These are phyloP conservation scores for Phylloporus arenicola DNA, from an alignment of 768 basidiomycete genomes.

Conservation along the genomic window DNA sequence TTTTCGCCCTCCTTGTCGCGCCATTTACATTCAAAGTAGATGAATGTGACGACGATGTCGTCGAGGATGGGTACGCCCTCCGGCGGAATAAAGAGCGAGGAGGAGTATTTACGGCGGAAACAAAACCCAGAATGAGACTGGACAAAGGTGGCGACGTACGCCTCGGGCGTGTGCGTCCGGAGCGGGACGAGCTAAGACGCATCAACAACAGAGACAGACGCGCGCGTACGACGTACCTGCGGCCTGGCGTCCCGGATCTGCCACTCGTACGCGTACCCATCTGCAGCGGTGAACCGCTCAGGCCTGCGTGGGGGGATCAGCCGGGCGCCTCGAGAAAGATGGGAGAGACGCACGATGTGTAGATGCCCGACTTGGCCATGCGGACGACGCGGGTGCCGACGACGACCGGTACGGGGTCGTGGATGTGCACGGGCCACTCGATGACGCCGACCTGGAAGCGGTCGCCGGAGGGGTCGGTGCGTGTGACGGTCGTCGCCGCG, in stretches of 20 bases:
- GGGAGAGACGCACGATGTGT: constrained; percentile 15
- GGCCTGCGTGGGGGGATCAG: constrained; percentile 9
- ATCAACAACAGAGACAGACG: not conserved
- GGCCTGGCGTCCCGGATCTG: constrained; percentile 20
- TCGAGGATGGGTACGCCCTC: constrained; percentile 29
- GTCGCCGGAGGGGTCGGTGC: constrained; percentile 17
- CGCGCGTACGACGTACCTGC: constrained; percentile 9
- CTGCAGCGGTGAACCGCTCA: constrained; percentile 21
- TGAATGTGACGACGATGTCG: constrained; percentile 33
- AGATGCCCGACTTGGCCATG: constrained; percentile 21
- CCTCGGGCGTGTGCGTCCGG: not conserved
- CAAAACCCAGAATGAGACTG: constrained; percentile 12
- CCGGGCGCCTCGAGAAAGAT: not conserved
- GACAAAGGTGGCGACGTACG: constrained; percentile 28
- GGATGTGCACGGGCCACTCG: constrained; percentile 21
- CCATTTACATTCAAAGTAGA: constrained; percentile 32
- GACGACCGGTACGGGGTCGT: constrained; percentile 10
- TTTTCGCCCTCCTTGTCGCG: constrained; percentile 19
- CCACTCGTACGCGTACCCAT: constrained; percentile 26
- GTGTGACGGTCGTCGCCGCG: constrained; percentile 23
- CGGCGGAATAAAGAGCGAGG: constrained; percentile 25
- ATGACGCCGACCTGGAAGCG: constrained; percentile 25
- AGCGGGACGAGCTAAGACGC: constrained; percentile 25
- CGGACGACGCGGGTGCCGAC: constrained; percentile 23
- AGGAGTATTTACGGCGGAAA: constrained; percentile 11